Evolutionary conservation across 164 flowering plant genomes (phyloP).

Genomic region (Platanus orientalis): DNA sequence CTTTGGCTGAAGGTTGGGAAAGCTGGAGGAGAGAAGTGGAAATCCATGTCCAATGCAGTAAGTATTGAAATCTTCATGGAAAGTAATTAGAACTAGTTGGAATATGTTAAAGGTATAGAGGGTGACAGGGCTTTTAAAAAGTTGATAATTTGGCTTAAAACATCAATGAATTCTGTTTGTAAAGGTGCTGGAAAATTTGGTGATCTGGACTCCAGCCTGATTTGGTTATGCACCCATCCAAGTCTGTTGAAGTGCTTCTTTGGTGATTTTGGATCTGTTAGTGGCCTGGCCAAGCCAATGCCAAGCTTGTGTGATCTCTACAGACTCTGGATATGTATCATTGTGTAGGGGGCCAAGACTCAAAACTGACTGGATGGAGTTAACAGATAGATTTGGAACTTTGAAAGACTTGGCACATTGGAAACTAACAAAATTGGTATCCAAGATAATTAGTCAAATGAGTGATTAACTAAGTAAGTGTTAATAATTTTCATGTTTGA

Average conservation of each 20-base stretch:
- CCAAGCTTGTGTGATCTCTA: too few relatives aligned
- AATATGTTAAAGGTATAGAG: not conserved
- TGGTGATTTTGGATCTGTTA: not conserved
- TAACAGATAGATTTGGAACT: not conserved
- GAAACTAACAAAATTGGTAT: too few relatives aligned
- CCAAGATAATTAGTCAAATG: too few relatives aligned
- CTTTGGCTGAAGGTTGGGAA: slow-evolving; percentile 58
- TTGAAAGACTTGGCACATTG: not conserved
- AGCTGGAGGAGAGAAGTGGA: slow-evolving; percentile 76
- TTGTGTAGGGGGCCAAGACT: not conserved
- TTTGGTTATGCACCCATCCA: not conserved
- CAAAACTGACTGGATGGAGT: not conserved
- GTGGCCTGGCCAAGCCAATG: not conserved
- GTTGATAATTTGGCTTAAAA: not conserved
- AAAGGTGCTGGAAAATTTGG: not conserved
- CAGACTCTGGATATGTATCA: too few relatives aligned
- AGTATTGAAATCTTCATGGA: too few relatives aligned
- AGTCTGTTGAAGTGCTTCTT: not conserved
- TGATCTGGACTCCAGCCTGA: not conserved
- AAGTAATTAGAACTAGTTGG: not conserved
- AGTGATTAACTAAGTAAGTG: not conserved
- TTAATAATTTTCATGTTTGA: too few relatives aligned
- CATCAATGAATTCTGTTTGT: too few relatives aligned
- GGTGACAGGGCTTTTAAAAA: not conserved
- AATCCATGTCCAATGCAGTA: slow-evolving; percentile 45